Evolutionary conservation across 257 asterid species (phyloP), one percentile per base, ranked within the genome.

Genomic region (Solanum chilense): DNA sequence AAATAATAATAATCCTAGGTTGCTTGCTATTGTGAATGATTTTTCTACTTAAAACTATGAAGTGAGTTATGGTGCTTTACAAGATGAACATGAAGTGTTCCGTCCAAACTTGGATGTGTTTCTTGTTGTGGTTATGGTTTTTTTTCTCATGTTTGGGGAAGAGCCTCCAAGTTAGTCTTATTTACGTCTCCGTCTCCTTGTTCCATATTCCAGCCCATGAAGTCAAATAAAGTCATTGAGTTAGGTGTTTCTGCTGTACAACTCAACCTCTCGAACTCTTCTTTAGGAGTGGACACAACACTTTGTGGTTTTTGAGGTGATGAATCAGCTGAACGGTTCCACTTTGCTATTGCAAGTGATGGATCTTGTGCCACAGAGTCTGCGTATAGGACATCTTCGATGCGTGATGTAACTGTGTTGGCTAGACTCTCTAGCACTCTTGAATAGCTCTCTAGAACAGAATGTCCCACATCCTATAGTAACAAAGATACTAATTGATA

Each of bases 391-490:
- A 96, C 98, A 69, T 95, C 99, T 52, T 94, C 94, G 12, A 96
- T 93, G 68, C 98, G 94, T 9, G 93, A 91, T 95, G 89, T 91
- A 88, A 96, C 96, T 11, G 99, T 93, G 92, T 93, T 92, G n/a
- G 98, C 99, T 90, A 96, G 90, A 91, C 92, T 93, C 86, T 96
- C 99, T 5, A 96, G 91, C 37, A 95, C 98, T 84, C 99, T 90
- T 1, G 99, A 96, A 88, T 96, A 96, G 93, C 99, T 95, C 91
- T 96, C 99, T 66, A 96, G 90, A 52, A 93, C 86, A 5, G 98
- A 69, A 70, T 92, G 87, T 10, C 99, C 98, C 18, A 96, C 95
- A 87, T 96, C 95, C 98, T 95, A 83, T 8, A 82, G 44, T 52
- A 33, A 74, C 29, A 52, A 74, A 47, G 41, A 7, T 49, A 42